phyloP scores from a whole-genome alignment of 1,284 basidiomycete genomes.

The Trametes hirsuta region DNA sequence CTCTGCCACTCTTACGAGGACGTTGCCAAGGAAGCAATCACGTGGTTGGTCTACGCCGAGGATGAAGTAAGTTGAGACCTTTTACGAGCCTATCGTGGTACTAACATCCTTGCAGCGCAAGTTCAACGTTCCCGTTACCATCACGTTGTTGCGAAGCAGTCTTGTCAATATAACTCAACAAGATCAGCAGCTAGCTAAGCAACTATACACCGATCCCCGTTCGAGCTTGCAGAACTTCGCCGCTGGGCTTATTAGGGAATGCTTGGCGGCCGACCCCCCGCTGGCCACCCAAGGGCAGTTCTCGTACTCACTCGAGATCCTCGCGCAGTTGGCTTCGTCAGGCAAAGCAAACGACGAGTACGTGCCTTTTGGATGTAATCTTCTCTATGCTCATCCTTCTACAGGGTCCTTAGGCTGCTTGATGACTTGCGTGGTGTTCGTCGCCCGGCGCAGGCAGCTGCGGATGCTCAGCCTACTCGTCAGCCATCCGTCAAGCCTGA shows the following conservation, averaged over 20 bases:
- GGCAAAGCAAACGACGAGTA: constrained; percentile 84
- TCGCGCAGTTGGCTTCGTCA: constrained; percentile 72
- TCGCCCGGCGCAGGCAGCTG: constrained; percentile 42
- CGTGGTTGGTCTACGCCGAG: constrained; percentile 96
- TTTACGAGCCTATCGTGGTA: not conserved
- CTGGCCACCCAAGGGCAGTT: constrained; percentile 83
- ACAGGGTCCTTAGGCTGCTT: constrained; percentile 59
- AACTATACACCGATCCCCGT: constrained; percentile 80
- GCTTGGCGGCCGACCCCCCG: constrained; percentile 79
- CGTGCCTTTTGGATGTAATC: constrained; percentile 35
- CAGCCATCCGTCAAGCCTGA: constrained; percentile 65
- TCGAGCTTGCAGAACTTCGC: constrained; percentile 84
- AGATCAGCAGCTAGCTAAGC: constrained; percentile 92
- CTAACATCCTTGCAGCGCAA: constrained; percentile 69
- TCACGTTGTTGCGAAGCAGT: constrained; percentile 84
- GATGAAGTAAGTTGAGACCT: constrained; percentile 72
- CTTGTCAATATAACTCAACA: constrained; percentile 82
- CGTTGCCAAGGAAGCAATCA: constrained; percentile 95
- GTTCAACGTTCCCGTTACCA: constrained; percentile 94
- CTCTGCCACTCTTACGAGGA: constrained; percentile 90
- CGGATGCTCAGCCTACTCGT: constrained; percentile 42
- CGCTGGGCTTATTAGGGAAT: constrained; percentile 86
- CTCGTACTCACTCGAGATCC: constrained; percentile 79
- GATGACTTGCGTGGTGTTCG: constrained; percentile 75
- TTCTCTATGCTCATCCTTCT: constrained; percentile 13